Evolutionary conservation across 2,329 filamentous ascomycete species (phyloP).

Genomic region (Microcyclospora pomicola): DNA sequence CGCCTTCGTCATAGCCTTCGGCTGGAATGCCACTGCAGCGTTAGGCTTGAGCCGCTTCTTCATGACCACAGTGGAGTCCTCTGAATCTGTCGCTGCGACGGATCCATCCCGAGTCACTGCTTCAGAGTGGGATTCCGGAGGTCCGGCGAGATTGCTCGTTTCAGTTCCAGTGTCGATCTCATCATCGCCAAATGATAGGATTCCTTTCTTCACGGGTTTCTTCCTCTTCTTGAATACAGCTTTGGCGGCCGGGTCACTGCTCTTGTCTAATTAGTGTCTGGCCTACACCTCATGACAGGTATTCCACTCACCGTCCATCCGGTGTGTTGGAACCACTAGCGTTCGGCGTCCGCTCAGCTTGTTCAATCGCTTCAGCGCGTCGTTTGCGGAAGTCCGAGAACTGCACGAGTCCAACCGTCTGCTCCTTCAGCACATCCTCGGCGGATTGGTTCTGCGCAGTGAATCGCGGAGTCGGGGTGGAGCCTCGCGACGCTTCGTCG

Average conservation of each 20-base stretch:
- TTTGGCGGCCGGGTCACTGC: slow-evolving; percentile 40
- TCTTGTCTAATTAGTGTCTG: slow-evolving; percentile 41
- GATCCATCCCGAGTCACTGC: slow-evolving; percentile 3
- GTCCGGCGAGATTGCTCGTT: background rate
- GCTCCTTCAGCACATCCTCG: slow-evolving; percentile 67
- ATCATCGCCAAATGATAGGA: slow-evolving; percentile 56
- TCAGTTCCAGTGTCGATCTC: slow-evolving; percentile 47
- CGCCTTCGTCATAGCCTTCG: slow-evolving; percentile 63
- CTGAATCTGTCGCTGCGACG: slow-evolving; percentile 8
- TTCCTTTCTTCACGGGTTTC: slow-evolving; percentile 40
- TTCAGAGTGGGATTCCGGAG: slow-evolving; percentile 1
- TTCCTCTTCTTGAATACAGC: slow-evolving; percentile 44
- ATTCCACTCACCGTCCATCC: slow-evolving; percentile 43
- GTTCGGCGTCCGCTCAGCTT: slow-evolving; percentile 42
- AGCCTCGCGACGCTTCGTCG: background rate
- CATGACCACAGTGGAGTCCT: slow-evolving; percentile 22
- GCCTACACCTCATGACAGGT: background rate
- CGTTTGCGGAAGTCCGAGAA: slow-evolving; percentile 93
- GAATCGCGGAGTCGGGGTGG: slow-evolving; percentile 41
- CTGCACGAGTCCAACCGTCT: slow-evolving; percentile 81
- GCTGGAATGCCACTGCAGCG: slow-evolving; percentile 46
- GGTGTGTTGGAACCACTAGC: slow-evolving; percentile 44
- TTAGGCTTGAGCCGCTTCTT: slow-evolving; percentile 47
- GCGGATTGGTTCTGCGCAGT: slow-evolving; percentile 62
- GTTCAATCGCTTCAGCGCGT: slow-evolving; percentile 83